These are phyloP conservation scores for Aspergillus affinis DNA, from an alignment of 495 filamentous ascomycete species.

Conservation along the genomic window DNA sequence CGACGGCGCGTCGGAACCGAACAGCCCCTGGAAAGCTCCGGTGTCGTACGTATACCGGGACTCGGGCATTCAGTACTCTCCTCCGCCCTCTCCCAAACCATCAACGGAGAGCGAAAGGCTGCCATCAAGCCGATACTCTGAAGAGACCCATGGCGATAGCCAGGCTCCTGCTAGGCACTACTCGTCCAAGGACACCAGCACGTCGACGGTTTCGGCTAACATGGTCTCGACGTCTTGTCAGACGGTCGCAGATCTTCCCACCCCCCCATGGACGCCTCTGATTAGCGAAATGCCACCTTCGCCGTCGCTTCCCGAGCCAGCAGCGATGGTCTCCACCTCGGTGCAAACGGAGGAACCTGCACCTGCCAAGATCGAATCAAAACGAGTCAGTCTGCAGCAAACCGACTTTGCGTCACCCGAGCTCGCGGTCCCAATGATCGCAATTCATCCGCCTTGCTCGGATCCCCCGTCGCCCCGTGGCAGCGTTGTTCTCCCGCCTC, in stretches of 20 bases:
- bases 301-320: slow-evolving; percentile 13
- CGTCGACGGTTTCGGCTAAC: slow-evolving; percentile 33
- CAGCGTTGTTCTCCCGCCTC: slow-evolving; percentile 61
- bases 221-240: slow-evolving; percentile 76
- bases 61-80: slow-evolving; percentile 77
- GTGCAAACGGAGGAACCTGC: slow-evolving; percentile 65
- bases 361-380: slow-evolving; percentile 13
- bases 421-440: slow-evolving; percentile 59
- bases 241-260: slow-evolving; percentile 64
- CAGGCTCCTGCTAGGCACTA: slow-evolving; percentile 6
- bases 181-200: slow-evolving; percentile 26
- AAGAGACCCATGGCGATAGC: not conserved
- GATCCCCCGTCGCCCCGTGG: slow-evolving; percentile 62
- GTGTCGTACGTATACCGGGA: slow-evolving; percentile 57
- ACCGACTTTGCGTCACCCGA: slow-evolving; percentile 20
- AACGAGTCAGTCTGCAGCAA: slow-evolving; percentile 14
- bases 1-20: slow-evolving; percentile 20
- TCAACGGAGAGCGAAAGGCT: slow-evolving; percentile 13
- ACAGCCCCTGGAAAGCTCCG: slow-evolving; percentile 16
- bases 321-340: slow-evolving; percentile 52
- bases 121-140: not conserved
- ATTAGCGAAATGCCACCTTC: slow-evolving; percentile 33
- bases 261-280: slow-evolving; percentile 67
- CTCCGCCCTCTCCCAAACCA: slow-evolving; percentile 70
- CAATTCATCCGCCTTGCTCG: slow-evolving; percentile 63